Evolutionary conservation across 768 basidiomycete genomes (phyloP), one percentile per base, ranked within the genome.

Genomic region (Psilocybe sp.): DNA sequence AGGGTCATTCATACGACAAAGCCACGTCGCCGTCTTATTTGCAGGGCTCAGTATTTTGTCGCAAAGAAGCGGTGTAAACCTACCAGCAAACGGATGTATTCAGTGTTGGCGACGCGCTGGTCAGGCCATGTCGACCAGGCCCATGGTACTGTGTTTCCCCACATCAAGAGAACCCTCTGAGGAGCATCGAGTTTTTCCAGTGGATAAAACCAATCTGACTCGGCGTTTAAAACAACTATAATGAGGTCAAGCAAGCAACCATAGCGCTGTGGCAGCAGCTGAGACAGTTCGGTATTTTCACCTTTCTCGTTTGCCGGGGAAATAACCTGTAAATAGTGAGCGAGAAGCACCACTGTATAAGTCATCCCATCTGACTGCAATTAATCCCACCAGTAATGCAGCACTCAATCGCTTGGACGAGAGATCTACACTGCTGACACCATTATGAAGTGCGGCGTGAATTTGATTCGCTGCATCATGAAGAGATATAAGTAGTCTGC

Each of bases 51-150:
- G 23, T 53, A 3, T 19, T 13, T 28, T 10, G 33, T 12, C 9
- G 18, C 39, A 28, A 31, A 44, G 9, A 41, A 15, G 12, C n/a
- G 36, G 10, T 32, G 11, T 20, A 31, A 38, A 42, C 76, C 57
- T 57, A 86, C 87, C 51, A 85, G 56, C 41, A 61, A 61, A 4
- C 71, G 63, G 40, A 86, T 69, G 23, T 66, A 67, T 46, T 85
- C 84, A 1, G 75, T 67, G 33, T 80, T 65, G 23, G 75, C 70
- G 35, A 69, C 61, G 16, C 79, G 73, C 50, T 69, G 68, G 56
- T 87, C 85, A 41, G 67, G 62, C 84, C 85, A 89, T 6, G 75
- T 63, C 10, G 60, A 65, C 87, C 89, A 91, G 47, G 71, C 72
- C 87, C 87, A 89, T 1, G 77, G 74, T 2, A 85, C 62, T 10